Percentiles rank a stretch among this genome's conserved stretches.
Conservation (phyloP, 2,329 filamentous ascomycete genomes). For the Didymella pomorum region DNA sequence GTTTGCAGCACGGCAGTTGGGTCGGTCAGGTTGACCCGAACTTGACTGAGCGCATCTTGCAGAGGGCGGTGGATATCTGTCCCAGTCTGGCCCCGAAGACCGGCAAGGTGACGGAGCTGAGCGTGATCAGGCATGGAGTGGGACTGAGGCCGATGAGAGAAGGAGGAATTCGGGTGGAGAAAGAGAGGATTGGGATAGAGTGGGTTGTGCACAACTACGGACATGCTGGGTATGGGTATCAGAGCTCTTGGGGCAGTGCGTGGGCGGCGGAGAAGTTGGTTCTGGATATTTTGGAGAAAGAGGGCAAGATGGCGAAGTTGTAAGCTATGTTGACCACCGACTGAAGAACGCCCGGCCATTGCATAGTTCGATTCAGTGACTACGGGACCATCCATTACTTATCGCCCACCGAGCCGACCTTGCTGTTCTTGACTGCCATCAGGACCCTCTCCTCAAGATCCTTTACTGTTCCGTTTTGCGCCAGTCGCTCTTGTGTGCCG, state of each 20-base stretch:
- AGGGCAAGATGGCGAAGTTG: conserved; percentile 21
- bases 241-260: conserved; percentile 56
- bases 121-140: conserved; percentile 81
- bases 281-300: conserved; percentile 29
- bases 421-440: conserved; percentile 5
- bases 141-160: conserved; percentile 79
- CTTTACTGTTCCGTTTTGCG: conserved; percentile 9
- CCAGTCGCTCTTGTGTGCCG: conserved; percentile 12
- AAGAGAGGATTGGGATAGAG: conserved; percentile 67
- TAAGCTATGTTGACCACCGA: background rate
- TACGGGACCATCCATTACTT: background rate
- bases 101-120: conserved; percentile 74
- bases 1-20: conserved; percentile 81
- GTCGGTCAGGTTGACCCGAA: conserved; percentile 80
- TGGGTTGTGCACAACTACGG: conserved; percentile 84
- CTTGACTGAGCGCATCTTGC: conserved; percentile 84
- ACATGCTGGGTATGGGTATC: conserved; percentile 79
- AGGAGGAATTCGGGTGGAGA: conserved; percentile 78
- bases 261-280: conserved; percentile 53
- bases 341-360: background rate
- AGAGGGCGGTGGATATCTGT: conserved; percentile 70
- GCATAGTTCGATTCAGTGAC: background rate
- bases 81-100: conserved; percentile 66
- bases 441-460: conserved; percentile 13
- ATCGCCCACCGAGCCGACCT: conserved; percentile 7